Conservation (phyloP, 2,329 filamentous ascomycete genomes). For the Claviceps purpurea region DNA sequence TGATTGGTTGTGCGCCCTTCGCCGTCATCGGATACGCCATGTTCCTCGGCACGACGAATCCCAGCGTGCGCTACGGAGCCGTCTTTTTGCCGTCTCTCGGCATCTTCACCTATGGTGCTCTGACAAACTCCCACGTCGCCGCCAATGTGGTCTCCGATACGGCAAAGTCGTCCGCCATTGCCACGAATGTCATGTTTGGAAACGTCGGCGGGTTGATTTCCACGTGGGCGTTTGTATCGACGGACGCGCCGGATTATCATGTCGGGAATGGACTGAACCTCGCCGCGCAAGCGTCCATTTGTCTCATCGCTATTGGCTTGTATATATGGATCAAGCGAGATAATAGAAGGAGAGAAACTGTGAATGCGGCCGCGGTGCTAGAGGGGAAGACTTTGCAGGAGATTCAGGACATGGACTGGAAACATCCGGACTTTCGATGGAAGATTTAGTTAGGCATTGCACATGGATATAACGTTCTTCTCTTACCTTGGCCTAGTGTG, state of each 20-base stretch:
- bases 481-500: too few species aligned
- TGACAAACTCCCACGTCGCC: constrained; percentile 52
- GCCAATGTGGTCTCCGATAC: constrained; percentile 60
- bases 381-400: constrained; percentile 39
- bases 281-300: constrained; percentile 41
- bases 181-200: constrained; percentile 37
- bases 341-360: constrained; percentile 44
- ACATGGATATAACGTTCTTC: background rate
- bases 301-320: constrained; percentile 35
- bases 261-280: constrained; percentile 62
- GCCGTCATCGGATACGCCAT: constrained; percentile 56
- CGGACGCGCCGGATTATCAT: constrained; percentile 49
- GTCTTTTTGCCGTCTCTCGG: constrained; percentile 53
- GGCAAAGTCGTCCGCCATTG: constrained; percentile 47
- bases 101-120: constrained; percentile 47
- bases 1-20: constrained; percentile 43
- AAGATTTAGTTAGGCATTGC: background rate
- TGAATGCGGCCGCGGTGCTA: constrained; percentile 42
- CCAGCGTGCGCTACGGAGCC: constrained; percentile 48
- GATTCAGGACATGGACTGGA: constrained; percentile 52
- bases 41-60: constrained; percentile 42
- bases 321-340: constrained; percentile 49
- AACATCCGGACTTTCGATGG: constrained; percentile 56
- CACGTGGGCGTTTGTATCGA: constrained; percentile 51
- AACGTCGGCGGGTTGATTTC: constrained; percentile 43